phyloP scores from a whole-genome alignment of 345 rosid species.

The Hevea brasiliensis region DNA sequence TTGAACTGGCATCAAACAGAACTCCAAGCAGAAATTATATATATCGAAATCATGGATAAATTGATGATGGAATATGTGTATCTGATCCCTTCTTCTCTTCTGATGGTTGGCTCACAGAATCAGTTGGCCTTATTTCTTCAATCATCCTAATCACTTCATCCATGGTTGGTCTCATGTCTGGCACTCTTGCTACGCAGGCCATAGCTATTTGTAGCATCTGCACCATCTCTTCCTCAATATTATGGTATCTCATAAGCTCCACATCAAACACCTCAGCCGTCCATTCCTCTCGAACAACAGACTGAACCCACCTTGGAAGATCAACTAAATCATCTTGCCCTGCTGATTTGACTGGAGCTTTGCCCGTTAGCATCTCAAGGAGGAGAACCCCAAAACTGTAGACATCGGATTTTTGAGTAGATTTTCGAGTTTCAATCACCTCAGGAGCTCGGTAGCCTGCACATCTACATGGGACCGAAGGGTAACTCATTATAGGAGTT shows the following conservation, averaged over 20 bases:
- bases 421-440: conserved; percentile 55
- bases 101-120: conserved; percentile 53
- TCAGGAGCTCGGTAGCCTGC: conserved; percentile 85
- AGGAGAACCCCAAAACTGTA: conserved; percentile 87
- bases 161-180: conserved; percentile 76
- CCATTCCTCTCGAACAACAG: conserved; percentile 91
- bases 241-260: conserved; percentile 64
- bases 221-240: conserved; percentile 87
- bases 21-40: background rate
- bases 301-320: conserved; percentile 87
- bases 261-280: conserved; percentile 87
- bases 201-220: conserved; percentile 91
- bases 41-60: background rate
- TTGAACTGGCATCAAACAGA: conserved; percentile 3
- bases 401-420: conserved; percentile 62
- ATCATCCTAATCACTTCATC: conserved; percentile 78
- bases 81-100: conserved; percentile 36
- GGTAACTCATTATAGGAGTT: conserved; percentile 56
- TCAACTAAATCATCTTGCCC: conserved; percentile 68
- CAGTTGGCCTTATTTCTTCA: conserved; percentile 65
- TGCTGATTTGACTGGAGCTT: conserved; percentile 59
- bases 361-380: conserved; percentile 85
- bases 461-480: conserved; percentile 53
- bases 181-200: conserved; percentile 69
- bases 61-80: conserved; percentile 22